These are phyloP conservation scores for Wickerhamiella brachini DNA, from an alignment of 805 yeast genomes.

Conservation along the genomic window DNA sequence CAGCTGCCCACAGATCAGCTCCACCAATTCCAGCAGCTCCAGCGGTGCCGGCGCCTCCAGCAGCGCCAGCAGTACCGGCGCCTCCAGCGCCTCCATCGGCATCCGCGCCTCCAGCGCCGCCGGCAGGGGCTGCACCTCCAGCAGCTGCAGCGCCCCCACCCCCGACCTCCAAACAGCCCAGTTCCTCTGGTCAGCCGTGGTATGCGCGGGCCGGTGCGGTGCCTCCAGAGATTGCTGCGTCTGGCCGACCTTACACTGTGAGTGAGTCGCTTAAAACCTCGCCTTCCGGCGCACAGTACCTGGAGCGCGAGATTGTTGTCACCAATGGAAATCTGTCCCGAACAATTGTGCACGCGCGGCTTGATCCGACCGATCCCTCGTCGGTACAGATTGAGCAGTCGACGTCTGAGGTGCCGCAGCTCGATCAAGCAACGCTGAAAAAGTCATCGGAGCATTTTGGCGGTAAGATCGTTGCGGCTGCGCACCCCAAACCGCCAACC, in stretches of 20 bases:
- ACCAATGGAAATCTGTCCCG: slow-evolving; percentile 63
- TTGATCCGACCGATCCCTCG: slow-evolving; percentile 24
- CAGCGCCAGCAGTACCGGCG: slow-evolving; percentile 9
- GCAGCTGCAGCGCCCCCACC: slow-evolving; percentile 14
- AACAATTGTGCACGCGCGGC: slow-evolving; percentile 43
- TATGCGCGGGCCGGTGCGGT: slow-evolving; percentile 3
- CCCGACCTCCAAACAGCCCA: background rate
- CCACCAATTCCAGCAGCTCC: slow-evolving; percentile 14
- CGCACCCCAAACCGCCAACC: slow-evolving; percentile 1
- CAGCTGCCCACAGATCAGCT: too few species aligned
- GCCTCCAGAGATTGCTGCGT: slow-evolving; percentile 8
- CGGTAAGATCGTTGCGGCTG: slow-evolving; percentile 32
- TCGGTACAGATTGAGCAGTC: background rate
- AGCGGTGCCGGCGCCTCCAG: slow-evolving; percentile 6
- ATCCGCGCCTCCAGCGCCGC: background rate
- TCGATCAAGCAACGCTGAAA: slow-evolving; percentile 36
- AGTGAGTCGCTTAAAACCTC: background rate
- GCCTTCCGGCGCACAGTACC: slow-evolving; percentile 10
- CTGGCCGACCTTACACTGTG: background rate
- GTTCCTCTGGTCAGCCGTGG: slow-evolving; percentile 3
- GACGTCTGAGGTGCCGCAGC: background rate
- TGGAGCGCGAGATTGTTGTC: slow-evolving; percentile 53
- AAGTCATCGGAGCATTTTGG: slow-evolving; percentile 41
- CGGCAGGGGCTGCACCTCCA: slow-evolving; percentile 4
- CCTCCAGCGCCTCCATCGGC: slow-evolving; percentile 8